Percentiles rank a stretch among this genome's conserved stretches.
Conservation (phyloP, 495 filamentous ascomycete genomes). For the Trichoderma erinaceum region DNA sequence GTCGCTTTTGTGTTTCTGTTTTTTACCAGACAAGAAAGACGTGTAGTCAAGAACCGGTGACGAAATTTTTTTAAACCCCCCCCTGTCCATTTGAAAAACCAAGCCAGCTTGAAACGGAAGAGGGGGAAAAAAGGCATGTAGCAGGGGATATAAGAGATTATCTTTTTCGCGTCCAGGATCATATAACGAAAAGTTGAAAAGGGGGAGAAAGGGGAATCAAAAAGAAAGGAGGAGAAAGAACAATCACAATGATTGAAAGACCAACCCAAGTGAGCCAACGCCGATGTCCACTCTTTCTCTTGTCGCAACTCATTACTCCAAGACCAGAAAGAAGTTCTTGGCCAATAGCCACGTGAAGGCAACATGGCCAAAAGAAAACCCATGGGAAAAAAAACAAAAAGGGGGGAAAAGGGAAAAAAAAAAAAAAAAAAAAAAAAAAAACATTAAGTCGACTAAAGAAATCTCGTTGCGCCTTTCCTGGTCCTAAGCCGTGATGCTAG, state of each 20-base stretch:
- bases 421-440: not conserved
- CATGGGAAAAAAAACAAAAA: not conserved
- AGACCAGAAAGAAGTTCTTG: not conserved
- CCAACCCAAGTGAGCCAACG: constrained; percentile 5
- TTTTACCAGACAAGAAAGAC: not conserved
- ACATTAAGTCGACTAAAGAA: not conserved
- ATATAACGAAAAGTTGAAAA: not conserved
- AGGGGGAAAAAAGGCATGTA: not conserved
- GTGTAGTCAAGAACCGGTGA: no score
- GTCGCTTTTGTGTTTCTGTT: not conserved
- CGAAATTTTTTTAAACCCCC: no score
- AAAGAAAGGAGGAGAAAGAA: not conserved
- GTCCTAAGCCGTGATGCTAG: not conserved
- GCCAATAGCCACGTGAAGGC: not conserved
- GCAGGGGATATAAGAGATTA: not conserved
- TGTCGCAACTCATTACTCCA: not conserved
- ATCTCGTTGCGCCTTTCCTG: not conserved
- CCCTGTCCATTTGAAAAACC: no score
- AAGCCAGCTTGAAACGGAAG: not conserved
- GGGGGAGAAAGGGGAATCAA: constrained; percentile 2
- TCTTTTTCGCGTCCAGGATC: not conserved
- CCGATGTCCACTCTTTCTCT: not conserved
- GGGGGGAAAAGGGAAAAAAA: not conserved
- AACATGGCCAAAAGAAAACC: not conserved
- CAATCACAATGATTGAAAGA: not conserved